These are phyloP conservation scores for Leptodermis oblonga DNA, from an alignment of 257 asterid genomes.

Conservation along the genomic window DNA sequence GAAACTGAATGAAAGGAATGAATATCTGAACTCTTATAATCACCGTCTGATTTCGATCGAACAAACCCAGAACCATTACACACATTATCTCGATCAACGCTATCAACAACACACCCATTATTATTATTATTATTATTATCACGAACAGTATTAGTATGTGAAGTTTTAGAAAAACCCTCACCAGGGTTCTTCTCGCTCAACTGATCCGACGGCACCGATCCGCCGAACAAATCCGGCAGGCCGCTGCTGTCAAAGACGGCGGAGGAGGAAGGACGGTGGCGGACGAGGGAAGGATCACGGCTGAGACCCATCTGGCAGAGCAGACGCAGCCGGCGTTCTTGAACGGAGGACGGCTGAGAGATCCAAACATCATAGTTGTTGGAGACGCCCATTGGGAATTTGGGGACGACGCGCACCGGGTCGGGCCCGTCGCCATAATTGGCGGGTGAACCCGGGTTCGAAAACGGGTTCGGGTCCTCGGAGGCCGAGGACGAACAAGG, in stretches of 20 bases:
- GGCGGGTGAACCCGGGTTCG: constrained; percentile 25
- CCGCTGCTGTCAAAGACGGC: constrained; percentile 19
- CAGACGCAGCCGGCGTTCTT: constrained; percentile 77
- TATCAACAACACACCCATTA: neutral
- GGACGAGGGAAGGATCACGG: constrained; percentile 68
- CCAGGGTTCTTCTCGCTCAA: constrained; percentile 11
- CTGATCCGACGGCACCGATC: constrained; percentile 30
- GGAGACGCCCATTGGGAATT: constrained; percentile 50
- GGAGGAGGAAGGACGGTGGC: constrained; percentile 52
- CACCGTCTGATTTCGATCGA: constrained; percentile 59
- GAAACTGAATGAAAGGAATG: constrained; percentile 20
- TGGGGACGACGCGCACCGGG: constrained; percentile 34
- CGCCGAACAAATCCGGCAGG: constrained; percentile 16
- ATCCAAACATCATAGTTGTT: constrained; percentile 81
- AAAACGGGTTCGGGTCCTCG: constrained; percentile 37
- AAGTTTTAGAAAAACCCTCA: constrained; percentile 15
- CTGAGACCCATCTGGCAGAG: constrained; percentile 77
- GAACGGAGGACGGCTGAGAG: constrained; percentile 82
- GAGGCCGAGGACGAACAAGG: constrained; percentile 44
- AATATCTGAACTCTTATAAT: constrained; percentile 25
- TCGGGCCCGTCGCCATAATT: constrained; percentile 18
- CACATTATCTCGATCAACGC: neutral
- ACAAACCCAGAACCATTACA: constrained; percentile 21
- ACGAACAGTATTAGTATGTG: neutral
- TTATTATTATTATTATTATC: neutral